phyloP scores from a whole-genome alignment of 1,284 basidiomycete species.

The Vanrija sp. region DNA sequence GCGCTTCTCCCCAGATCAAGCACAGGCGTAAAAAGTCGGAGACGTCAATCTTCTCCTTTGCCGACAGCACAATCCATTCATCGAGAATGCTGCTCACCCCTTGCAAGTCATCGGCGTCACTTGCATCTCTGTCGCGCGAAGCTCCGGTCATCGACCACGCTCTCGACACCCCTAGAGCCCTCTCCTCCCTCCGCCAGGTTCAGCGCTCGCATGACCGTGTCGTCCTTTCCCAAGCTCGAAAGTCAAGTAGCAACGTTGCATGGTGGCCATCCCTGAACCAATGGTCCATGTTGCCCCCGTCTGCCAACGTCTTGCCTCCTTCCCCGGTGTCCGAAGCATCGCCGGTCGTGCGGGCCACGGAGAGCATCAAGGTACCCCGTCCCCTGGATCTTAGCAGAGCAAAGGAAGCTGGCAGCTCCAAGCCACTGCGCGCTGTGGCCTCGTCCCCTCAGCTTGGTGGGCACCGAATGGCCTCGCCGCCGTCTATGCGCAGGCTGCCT shows the following conservation, averaged over 20 bases:
- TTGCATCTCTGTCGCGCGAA: slow-evolving; percentile 11
- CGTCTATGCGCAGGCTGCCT: slow-evolving; percentile 13
- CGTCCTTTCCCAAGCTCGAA: neutral
- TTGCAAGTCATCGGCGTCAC: slow-evolving; percentile 25
- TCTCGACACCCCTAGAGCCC: neutral
- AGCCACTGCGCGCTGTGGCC: slow-evolving; percentile 21
- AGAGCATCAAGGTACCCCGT: neutral
- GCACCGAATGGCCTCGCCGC: neutral
- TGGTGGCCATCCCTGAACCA: slow-evolving; percentile 15
- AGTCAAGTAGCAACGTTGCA: neutral
- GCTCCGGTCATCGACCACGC: neutral
- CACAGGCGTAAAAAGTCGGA: slow-evolving; percentile 10
- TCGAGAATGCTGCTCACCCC: slow-evolving; percentile 15
- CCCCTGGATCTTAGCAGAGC: neutral
- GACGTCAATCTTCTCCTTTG: slow-evolving; percentile 12
- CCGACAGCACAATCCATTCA: slow-evolving; percentile 8
- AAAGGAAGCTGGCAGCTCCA: neutral
- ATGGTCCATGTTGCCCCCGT: slow-evolving; percentile 13
- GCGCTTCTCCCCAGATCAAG: too few relatives aligned
- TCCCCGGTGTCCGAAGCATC: neutral
- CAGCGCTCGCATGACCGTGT: slow-evolving; percentile 7
- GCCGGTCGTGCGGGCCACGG: too few relatives aligned
- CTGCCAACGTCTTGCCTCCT: neutral
- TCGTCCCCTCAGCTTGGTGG: slow-evolving; percentile 24
- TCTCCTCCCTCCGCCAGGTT: slow-evolving; percentile 4